phyloP scores from a whole-genome alignment of 2,329 filamentous ascomycete species.

The Immersiporthe knoxdaviesiana region DNA sequence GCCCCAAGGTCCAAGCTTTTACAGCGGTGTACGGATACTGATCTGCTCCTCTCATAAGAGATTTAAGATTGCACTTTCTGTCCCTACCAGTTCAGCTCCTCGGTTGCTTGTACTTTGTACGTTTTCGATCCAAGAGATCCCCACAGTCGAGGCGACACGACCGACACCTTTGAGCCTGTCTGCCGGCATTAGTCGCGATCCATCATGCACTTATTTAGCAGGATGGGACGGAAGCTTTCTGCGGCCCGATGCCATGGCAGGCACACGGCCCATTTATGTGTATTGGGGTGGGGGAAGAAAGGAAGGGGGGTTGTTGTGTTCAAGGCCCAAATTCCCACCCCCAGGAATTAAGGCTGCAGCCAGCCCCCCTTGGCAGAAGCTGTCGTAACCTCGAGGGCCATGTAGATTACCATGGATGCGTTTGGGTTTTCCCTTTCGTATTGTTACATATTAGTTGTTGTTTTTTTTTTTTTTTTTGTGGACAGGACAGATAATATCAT shows the following conservation, averaged over 20 bases:
- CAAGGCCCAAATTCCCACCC: not conserved
- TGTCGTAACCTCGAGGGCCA: not conserved
- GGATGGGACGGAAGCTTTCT: not conserved
- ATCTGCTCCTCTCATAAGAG: not conserved
- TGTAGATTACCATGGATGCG: not conserved
- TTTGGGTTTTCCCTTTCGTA: not conserved
- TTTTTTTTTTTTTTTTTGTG: too few species aligned
- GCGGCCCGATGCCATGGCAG: not conserved
- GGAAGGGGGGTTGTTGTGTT: too few species aligned
- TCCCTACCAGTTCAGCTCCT: not conserved
- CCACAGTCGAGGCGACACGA: not conserved
- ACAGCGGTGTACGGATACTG: not conserved
- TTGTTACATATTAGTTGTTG: not conserved
- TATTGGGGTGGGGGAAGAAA: too few species aligned
- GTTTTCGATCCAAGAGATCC: not conserved
- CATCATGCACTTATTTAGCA: not conserved
- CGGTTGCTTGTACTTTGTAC: not conserved
- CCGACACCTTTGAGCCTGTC: not conserved
- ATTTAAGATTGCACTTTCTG: not conserved
- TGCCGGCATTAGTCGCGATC: conserved; percentile 8
- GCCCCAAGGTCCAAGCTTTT: not conserved
- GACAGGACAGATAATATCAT: not conserved
- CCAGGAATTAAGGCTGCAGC: not conserved
- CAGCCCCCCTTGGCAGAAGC: not conserved
- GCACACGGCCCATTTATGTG: not conserved